Conservation (phyloP, 176 grass and related monocot genomes). For the Tillandsia leiboldiana region DNA sequence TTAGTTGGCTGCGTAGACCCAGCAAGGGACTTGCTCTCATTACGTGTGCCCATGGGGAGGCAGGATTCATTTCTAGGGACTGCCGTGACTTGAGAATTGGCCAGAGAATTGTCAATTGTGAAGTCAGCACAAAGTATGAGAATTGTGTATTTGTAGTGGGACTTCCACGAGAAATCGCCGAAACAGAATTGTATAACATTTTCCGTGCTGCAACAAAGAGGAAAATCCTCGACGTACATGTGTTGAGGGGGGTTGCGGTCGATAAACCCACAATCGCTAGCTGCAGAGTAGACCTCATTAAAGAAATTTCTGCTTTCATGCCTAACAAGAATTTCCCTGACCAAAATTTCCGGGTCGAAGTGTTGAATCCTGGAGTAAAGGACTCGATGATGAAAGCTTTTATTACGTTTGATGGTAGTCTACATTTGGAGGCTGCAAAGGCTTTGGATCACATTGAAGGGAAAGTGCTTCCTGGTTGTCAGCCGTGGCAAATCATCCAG, state of each 20-base stretch:
- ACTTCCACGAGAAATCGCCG: constrained; percentile 49
- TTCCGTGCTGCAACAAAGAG: constrained; percentile 35
- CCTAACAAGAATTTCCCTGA: constrained; percentile 55
- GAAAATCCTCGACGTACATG: constrained; percentile 51
- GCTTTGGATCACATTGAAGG: constrained; percentile 80
- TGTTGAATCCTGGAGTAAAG: constrained; percentile 43
- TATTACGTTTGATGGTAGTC: constrained; percentile 76
- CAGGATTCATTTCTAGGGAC: constrained; percentile 51
- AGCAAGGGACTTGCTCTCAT: constrained; percentile 60
- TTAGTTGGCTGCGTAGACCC: constrained; percentile 59
- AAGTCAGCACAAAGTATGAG: constrained; percentile 46
- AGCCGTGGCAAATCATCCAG: constrained; percentile 76
- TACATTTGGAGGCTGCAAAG: constrained; percentile 79
- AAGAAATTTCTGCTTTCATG: constrained; percentile 66
- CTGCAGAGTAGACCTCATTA: constrained; percentile 57
- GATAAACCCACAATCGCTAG: constrained; percentile 19
- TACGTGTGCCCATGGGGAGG: constrained; percentile 49
- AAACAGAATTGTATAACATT: constrained; percentile 60
- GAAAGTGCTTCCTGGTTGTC: constrained; percentile 47
- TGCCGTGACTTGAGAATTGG: constrained; percentile 49
- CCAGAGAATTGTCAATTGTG: constrained; percentile 58
- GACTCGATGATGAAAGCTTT: constrained; percentile 52
- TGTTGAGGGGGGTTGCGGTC: constrained; percentile 33
- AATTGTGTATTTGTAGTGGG: constrained; percentile 66
- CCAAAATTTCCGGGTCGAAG: constrained; percentile 64